phyloP scores from a whole-genome alignment of 2,329 filamentous ascomycete genomes.

The Arachnopeziza araneosa region DNA sequence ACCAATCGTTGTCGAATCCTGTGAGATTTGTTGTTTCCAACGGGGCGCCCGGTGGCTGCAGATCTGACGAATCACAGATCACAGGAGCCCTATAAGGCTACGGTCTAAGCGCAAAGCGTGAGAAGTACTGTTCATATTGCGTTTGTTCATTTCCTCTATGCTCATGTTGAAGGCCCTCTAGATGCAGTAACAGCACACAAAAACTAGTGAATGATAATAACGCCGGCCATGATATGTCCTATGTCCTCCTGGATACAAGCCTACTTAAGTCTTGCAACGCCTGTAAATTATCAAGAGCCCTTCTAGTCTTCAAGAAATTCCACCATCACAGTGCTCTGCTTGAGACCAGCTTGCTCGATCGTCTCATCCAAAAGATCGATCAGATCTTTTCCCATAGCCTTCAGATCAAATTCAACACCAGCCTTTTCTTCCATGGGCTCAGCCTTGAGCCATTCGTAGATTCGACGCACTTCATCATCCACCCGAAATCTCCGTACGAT shows the following conservation, averaged over 20 bases:
- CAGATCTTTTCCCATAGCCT: conserved; percentile 76
- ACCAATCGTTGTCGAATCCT: conserved; percentile 11
- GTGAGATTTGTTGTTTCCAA: not conserved
- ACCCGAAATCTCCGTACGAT: conserved; percentile 82
- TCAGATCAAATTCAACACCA: conserved; percentile 78
- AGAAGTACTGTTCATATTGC: not conserved
- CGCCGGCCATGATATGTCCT: conserved; percentile 1
- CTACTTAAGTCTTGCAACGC: not conserved
- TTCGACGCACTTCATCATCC: conserved; percentile 68
- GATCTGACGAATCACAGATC: not conserved
- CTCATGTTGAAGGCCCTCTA: conserved; percentile 2
- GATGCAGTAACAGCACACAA: not conserved
- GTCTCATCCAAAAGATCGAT: conserved; percentile 68
- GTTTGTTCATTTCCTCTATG: conserved; percentile 5
- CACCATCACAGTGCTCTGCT: conserved; percentile 93
- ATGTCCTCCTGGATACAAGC: not conserved
- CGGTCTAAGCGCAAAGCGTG: not conserved
- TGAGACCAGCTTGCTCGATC: conserved; percentile 77
- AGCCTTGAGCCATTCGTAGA: conserved; percentile 97
- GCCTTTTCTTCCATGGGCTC: conserved; percentile 75
- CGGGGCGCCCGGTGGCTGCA: not conserved
- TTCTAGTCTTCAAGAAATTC: conserved; percentile 62
- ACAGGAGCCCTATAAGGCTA: not conserved
- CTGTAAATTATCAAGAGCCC: not conserved
- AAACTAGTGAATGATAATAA: not conserved